Evolutionary conservation across 371 early-diverging fungal species (phyloP), one percentile per base, ranked within the genome.

Genomic region (Nematocida ironsii): DNA sequence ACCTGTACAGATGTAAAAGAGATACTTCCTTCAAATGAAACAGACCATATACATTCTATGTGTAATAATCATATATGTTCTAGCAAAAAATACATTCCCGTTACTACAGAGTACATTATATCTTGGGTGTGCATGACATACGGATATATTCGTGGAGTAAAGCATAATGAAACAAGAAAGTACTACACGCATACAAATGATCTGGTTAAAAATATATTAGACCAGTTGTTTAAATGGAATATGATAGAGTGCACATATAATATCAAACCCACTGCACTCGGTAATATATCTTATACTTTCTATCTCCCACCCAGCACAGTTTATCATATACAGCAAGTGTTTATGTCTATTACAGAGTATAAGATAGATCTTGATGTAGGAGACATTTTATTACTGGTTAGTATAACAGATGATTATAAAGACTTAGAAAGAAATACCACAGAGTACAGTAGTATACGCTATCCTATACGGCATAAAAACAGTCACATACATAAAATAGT

Each of bases 301-400:
- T 75, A 66, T 42, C 9, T 66, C 23, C 0, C 40, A 5, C 76
- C 76, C 5, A 47, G 1, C 33, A 50, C 47, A 27, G 45, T 75
- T 2, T 54, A 23, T 64, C 9, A 6, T 9, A 27, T 68, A n/a
- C 7, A 66, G n/a, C 25, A 44, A 44, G 27, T 75, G 2, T 66
- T 75, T 42, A 54, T 13, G 13, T 5, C 7, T 16, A 18, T 57
- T 5, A 0, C 7, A 68, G 27, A 64, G 16, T 18, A 33, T 52
- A n/a, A 69, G 9, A 13, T 75, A 23, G 27, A 47, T 18, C 11
- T 69, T 13, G 76, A 75, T 56, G 33, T 11, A 42, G 76, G 76
- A 20, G 76, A 75, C 5, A 56, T 75, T 0, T 52, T 75, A n/a
- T 48, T 75, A 20, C 33, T 75, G 11, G n/a, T 56, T 7, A 72